Base-by-base conservation (phyloP, 192 early-diverging fungal species). In the Pilaira anomala region DNA sequence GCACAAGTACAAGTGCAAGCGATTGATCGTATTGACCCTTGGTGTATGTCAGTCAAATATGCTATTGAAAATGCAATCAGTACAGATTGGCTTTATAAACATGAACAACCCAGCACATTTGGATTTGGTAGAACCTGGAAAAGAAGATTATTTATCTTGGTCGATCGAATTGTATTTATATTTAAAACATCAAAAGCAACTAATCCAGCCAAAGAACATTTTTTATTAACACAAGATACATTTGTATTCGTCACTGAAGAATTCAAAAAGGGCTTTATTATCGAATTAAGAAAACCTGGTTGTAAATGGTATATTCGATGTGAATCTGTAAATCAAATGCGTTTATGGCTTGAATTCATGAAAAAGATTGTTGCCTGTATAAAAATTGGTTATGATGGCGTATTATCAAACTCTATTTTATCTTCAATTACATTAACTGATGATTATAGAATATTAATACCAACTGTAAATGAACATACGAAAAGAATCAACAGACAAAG, bases 211-310 rank as follows among this genome's bases (percentile, higher is more conserved):
- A 58, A 48, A 21, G 66, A 73, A 13, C 62, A 63, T n/a, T 67
- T 73, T 33, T 18, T 59, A 19, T 46, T 73, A 11, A 66, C 61
- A 19, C 55, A 67, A 26, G 71, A 73, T 16, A 73, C 71, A 0
- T 58, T 63, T 36, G 56, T 73, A 7, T 73, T 73, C 33, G 71
- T 73, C 24, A 63, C 71, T n/a, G 66, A 73, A 46, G 71, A 62
- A 33, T 73, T 73, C 56, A 73, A 73, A 29, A 73, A 73, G 26
- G 60, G 54, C 3, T 73, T 59, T 60, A 60, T 66, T 1, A 53
- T 73, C 33, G 71, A 73, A 59, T 29, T 73, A 21, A 65, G 65
- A 62, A 73, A 73, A 57, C 65, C 71, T 1, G 25, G 55, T 13
- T 56, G 30, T 19, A 49, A 46, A 18, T 69, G 67, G 67, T 62